Percentiles rank a stretch among this genome's conserved stretches.
Evolutionary conservation across 2,329 filamentous ascomycete species (phyloP).

Genomic region (Teratosphaeria nubilosa): DNA sequence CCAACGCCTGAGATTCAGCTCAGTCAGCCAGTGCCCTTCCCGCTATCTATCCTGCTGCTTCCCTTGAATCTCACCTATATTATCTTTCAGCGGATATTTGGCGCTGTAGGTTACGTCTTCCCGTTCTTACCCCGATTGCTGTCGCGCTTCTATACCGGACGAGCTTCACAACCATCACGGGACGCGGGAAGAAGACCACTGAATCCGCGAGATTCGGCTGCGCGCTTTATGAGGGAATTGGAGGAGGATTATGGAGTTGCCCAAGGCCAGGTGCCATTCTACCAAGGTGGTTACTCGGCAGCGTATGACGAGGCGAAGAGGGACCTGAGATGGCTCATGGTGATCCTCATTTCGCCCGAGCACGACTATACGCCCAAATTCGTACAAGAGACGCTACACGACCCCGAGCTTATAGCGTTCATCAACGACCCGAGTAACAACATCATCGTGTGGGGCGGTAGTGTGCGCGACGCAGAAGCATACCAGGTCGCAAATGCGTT

Average conservation of each 20-base stretch:
- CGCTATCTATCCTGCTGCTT: slow-evolving; percentile 68
- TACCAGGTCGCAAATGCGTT: slow-evolving; percentile 87
- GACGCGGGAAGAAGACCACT: slow-evolving; percentile 60
- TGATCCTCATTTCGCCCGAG: slow-evolving; percentile 80
- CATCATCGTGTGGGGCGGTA: slow-evolving; percentile 84
- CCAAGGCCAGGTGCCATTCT: slow-evolving; percentile 59
- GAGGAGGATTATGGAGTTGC: slow-evolving; percentile 74
- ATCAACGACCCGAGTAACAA: slow-evolving; percentile 66
- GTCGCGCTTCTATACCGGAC: slow-evolving; percentile 42
- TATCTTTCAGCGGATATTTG: slow-evolving; percentile 57
- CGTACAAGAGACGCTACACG: slow-evolving; percentile 69
- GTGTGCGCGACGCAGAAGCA: slow-evolving; percentile 83
- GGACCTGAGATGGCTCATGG: slow-evolving; percentile 83
- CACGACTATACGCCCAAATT: slow-evolving; percentile 86
- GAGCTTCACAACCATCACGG: slow-evolving; percentile 46
- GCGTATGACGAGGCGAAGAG: slow-evolving; percentile 82
- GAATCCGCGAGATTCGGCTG: slow-evolving; percentile 76
- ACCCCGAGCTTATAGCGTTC: slow-evolving; percentile 62
- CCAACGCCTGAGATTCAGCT: slow-evolving; percentile 59
- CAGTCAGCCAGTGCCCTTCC: slow-evolving; percentile 59
- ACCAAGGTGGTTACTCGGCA: slow-evolving; percentile 83
- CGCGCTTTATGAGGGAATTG: slow-evolving; percentile 83
- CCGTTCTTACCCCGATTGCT: slow-evolving; percentile 65
- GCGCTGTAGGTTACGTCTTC: slow-evolving; percentile 66
- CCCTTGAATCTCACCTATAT: slow-evolving; percentile 73